Evolutionary conservation across 306 rosid species (phyloP).

Genomic region (Quercus cerris): DNA sequence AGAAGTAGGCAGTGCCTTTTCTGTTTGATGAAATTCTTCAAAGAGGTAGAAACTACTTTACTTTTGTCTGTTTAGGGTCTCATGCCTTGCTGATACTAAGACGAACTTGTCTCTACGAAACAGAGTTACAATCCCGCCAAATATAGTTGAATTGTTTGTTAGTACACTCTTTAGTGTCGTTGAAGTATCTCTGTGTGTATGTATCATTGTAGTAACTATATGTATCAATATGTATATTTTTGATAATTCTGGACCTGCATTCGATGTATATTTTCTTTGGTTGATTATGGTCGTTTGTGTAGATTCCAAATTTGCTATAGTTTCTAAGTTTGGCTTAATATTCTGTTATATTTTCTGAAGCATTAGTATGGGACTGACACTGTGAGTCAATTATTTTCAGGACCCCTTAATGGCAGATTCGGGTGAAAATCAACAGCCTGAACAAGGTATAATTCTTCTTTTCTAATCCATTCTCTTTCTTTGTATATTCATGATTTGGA

Average conservation of each 20-base stretch:
- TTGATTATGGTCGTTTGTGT: neutral
- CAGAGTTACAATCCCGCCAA: no score
- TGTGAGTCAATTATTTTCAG: neutral
- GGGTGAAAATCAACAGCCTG: slow-evolving; percentile 28
- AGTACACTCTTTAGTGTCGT: no score
- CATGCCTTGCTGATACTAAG: no score
- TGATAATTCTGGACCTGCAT: no score
- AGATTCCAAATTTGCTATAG: neutral
- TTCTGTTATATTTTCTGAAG: neutral
- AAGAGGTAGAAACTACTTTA: no score
- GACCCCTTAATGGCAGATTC: slow-evolving; percentile 28
- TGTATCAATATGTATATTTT: neutral
- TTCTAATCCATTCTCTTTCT: neutral
- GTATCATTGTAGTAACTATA: no score
- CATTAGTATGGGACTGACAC: neutral
- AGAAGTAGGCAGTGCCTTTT: no score
- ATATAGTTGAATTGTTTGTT: no score
- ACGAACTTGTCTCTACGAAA: no score
- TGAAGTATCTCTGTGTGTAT: no score
- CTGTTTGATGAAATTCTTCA: no score
- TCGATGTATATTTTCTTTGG: neutral
- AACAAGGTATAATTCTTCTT: slow-evolving; percentile 25
- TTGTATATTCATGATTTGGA: neutral
- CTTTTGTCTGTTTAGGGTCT: no score
- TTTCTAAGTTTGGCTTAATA: neutral